Evolutionary conservation across 139 green algal species (phyloP).

Genomic region (Micromonas pusilla): DNA sequence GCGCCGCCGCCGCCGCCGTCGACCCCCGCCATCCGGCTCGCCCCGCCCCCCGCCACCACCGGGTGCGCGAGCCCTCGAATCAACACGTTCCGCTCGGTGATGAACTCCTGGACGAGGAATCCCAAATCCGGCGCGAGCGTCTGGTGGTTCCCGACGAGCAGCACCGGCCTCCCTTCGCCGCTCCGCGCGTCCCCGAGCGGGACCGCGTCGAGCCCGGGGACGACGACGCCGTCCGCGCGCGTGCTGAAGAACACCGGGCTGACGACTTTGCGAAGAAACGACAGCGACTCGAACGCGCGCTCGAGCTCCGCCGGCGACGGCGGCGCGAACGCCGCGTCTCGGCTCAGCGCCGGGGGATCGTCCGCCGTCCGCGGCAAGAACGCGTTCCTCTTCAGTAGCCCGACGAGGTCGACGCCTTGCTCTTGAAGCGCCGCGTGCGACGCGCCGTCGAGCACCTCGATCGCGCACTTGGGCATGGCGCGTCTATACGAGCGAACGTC

Average conservation of each 20-base stretch:
- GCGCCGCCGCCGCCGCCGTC: neutral
- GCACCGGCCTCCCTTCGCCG: constrained; percentile 20
- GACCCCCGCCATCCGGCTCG: neutral
- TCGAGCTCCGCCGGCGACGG: constrained; percentile 25
- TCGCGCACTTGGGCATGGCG: constrained; percentile 17
- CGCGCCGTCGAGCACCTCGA: constrained; percentile 16
- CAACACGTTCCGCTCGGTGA: constrained; percentile 55
- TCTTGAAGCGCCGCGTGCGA: constrained; percentile 39
- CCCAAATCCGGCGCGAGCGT: constrained; percentile 65
- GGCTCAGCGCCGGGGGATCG: constrained; percentile 23
- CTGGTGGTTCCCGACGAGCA: constrained; percentile 92
- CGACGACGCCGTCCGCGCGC: neutral
- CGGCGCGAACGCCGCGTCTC: constrained; percentile 24
- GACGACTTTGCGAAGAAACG: neutral
- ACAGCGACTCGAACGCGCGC: neutral
- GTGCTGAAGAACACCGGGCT: constrained; percentile 29
- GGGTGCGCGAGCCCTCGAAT: constrained; percentile 78
- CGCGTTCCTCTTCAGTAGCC: neutral
- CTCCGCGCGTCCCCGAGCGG: neutral
- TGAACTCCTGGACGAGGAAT: constrained; percentile 64
- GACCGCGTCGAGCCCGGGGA: constrained; percentile 11
- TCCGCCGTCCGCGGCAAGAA: constrained; percentile 16
- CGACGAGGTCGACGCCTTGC: constrained; percentile 1
- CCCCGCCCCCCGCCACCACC: constrained; percentile 23
- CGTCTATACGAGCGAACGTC: too few relatives aligned